Conservation (phyloP, 1,139 yeast genomes). For the Lodderomyces orthopsilosis region DNA sequence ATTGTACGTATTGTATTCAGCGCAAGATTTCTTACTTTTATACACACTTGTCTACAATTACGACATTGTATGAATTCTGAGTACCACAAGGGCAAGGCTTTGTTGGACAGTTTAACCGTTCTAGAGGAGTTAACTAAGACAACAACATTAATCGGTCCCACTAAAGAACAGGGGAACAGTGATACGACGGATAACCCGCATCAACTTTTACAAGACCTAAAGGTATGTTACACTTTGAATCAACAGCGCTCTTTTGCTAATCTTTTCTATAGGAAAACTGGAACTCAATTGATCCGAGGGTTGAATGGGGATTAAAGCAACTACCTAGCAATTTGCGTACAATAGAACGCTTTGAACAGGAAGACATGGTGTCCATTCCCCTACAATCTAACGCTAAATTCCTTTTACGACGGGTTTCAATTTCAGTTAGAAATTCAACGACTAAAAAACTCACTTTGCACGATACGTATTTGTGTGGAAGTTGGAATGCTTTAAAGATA, state of each 20-base stretch:
- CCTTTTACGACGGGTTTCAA: not conserved
- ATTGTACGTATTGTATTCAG: not conserved
- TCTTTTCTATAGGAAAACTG: not conserved
- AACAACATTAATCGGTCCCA: not conserved
- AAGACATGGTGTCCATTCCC: not conserved
- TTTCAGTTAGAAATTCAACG: not conserved
- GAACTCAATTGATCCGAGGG: not conserved
- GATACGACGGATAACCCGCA: not conserved
- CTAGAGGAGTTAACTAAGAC: not conserved
- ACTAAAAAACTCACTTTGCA: not conserved
- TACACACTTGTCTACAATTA: too few species aligned
- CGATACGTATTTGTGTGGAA: not conserved
- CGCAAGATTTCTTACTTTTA: too few species aligned
- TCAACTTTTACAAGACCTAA: not conserved
- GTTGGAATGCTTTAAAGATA: conserved; percentile 2
- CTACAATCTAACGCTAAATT: not conserved
- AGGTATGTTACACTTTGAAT: not conserved
- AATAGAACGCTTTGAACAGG: not conserved
- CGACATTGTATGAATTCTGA: not conserved
- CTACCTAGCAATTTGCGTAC: not conserved
- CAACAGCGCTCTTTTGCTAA: not conserved
- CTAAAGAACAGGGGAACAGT: not conserved
- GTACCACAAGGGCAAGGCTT: not conserved
- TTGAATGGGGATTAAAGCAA: not conserved
- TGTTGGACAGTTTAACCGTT: not conserved